Evolutionary conservation across 116 monocot species (phyloP), one percentile per base, ranked within the genome.

Genomic region (Papilionanthe hybrid): DNA sequence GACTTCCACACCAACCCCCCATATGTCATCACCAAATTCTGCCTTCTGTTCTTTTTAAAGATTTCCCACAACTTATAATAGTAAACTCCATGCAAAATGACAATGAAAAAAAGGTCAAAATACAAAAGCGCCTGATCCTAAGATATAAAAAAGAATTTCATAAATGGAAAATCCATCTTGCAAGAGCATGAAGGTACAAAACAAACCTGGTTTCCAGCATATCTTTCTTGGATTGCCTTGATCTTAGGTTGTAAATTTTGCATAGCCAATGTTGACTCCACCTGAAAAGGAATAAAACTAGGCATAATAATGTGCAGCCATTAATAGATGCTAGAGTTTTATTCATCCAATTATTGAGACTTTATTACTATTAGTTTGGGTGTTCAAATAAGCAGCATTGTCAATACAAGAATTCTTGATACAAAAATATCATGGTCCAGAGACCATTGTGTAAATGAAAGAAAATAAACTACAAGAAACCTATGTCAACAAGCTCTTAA

Each of bases 171-270:
- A 37, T 37, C 15, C 32, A 69, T 23, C n/a, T 37, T 69, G 69
- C 9, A 29, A 37, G 6, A 37, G 69, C 69, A 69, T 4, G 37
- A 68, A 3, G 60, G 5, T 45, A 43, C 4, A 30, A 15, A 68
- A 75, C 15, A 49, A 37, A 93, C 99, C 99, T 93, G 93, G 84
- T 95, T 99, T 55, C 95, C 99, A 71, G 82, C 84, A 80, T 95
- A 99, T 91, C 95, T 88, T 79, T 90, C 72, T 86, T 95, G 95
- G 57, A 99, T 99, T 58, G 99, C 99, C 77, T 95, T 99, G 77
- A 99, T 83, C 78, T 99, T 93, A 25, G 99, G 99, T 75, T 99
- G 99, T 79, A 99, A 87, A 85, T 90, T 99, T 89, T 99, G 99
- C 95, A 99, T 99, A 41, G 93, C 95, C 80, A 99, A 63, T 53